These are phyloP conservation scores for Ambrosia trifida DNA, from an alignment of 129 eudicot species.

Conservation along the genomic window DNA sequence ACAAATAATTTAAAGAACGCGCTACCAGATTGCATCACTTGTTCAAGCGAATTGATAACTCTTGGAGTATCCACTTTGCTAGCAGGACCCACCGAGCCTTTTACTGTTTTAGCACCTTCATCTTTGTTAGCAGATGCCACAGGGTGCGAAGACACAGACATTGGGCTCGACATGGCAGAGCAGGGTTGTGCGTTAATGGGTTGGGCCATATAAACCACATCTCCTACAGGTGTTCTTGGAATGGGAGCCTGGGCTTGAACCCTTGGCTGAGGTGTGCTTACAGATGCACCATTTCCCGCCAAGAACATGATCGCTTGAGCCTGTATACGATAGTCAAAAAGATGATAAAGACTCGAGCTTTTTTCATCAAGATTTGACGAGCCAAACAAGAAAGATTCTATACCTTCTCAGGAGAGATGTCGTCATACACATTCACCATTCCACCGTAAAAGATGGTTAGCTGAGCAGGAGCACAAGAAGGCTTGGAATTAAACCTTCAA, in stretches of 20 bases:
- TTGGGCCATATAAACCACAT: slow-evolving; percentile 36
- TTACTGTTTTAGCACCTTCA: slow-evolving; percentile 31
- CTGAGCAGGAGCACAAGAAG: slow-evolving; percentile 55
- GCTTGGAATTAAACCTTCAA: slow-evolving; percentile 44
- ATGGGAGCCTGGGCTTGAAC: slow-evolving; percentile 31
- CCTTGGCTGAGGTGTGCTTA: slow-evolving; percentile 32
- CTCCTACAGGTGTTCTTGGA: slow-evolving; percentile 37
- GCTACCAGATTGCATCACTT: slow-evolving; percentile 43
- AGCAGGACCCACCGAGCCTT: slow-evolving; percentile 26
- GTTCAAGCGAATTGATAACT: slow-evolving; percentile 37
- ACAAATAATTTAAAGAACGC: neutral
- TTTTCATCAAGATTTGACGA: slow-evolving; percentile 5
- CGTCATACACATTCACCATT: slow-evolving; percentile 58
- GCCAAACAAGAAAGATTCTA: neutral
- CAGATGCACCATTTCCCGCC: slow-evolving; percentile 68
- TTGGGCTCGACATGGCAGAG: slow-evolving; percentile 39
- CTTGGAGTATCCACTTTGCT: slow-evolving; percentile 46
- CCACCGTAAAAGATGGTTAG: slow-evolving; percentile 74
- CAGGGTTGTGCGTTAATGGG: slow-evolving; percentile 37
- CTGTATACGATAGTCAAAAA: slow-evolving; percentile 27
- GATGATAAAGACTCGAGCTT: slow-evolving; percentile 7
- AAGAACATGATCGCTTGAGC: slow-evolving; percentile 81
- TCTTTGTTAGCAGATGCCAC: slow-evolving; percentile 29
- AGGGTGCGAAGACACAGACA: slow-evolving; percentile 43
- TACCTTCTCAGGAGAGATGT: slow-evolving; percentile 71